Evolutionary conservation across 345 rosid species (phyloP), one percentile per base, ranked within the genome.

Genomic region (Eucalyptus caleyi): DNA sequence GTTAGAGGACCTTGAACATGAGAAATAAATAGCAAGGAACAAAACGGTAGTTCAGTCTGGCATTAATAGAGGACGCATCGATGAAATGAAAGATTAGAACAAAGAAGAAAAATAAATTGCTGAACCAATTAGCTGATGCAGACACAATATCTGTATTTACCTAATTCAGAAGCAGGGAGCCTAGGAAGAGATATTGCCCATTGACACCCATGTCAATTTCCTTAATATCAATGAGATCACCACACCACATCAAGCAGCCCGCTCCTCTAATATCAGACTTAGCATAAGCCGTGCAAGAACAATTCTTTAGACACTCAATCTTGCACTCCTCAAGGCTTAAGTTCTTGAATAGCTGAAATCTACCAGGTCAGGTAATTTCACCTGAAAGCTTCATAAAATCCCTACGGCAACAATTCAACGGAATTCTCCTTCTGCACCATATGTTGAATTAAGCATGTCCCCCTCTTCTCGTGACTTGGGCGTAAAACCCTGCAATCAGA

Each of bases 281-380:
- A 11, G 92, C 88, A 87, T 91, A 93, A 87, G 94, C 95, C 9
- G 54, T 86, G 42, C 95, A 92, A 62, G 91, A 91, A 87, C 93
- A 93, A 27, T 91, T 90, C 30, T 49, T 60, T 59, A 87, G 86
- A 72, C 95, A 93, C 86, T 54, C 26, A 11, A 69, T 5, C 50
- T 86, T 77, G 88, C 94, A 93, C 14, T 90, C 90, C 54, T 88
- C 56, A 45, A n/a, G 89, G 26, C 83, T 90, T 45, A 83, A 18
- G 11, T 50, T 30, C 93, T 93, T 85, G 88, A 90, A 87, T 90
- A 87, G 5, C 86, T 88, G 50, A 91, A 89, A 91, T 92, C 50
- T 65, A 69, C 16, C 10, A 86, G 50, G 32, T 92, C 92, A 1
- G 93, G 93, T n/a, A 93, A 54, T 82, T 90, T 92, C 16, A 90